These are phyloP conservation scores for Carex myosuroides DNA, from an alignment of 176 grass and related monocot genomes.

Conservation along the genomic window DNA sequence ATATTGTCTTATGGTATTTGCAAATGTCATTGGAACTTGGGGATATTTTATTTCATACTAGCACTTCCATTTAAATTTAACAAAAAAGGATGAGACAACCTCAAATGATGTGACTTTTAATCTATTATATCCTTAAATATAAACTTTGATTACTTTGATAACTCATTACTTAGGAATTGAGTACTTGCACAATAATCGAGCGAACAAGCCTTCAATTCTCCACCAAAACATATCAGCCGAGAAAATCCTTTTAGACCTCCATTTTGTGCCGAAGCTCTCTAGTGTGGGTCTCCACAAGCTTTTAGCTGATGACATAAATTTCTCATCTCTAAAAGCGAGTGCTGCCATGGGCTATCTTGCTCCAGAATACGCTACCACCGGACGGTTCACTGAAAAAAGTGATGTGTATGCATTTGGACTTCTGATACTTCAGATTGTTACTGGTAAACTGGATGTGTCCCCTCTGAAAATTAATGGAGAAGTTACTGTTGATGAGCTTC, in stretches of 20 bases:
- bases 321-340: conserved; percentile 79
- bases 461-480: conserved; percentile 27
- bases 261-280: conserved; percentile 45
- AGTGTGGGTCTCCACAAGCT: conserved; percentile 82
- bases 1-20: not conserved
- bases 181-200: conserved; percentile 64
- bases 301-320: conserved; percentile 72
- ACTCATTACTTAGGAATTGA: conserved; percentile 49
- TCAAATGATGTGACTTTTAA: not conserved
- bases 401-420: conserved; percentile 83
- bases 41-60: not conserved
- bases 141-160: conserved; percentile 5
- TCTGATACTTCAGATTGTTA: conserved; percentile 65
- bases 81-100: not conserved
- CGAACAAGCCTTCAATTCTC: conserved; percentile 60
- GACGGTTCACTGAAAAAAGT: conserved; percentile 92
- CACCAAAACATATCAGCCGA: conserved; percentile 91
- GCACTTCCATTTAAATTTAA: conserved; percentile 1
- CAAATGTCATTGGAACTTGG: not conserved
- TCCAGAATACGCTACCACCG: conserved; percentile 52
- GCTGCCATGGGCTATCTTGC: conserved; percentile 93
- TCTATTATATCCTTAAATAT: not conserved
- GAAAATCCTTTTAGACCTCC: conserved; percentile 71
- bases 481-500: conserved; percentile 14
- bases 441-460: conserved; percentile 50